Evolutionary conservation across 768 basidiomycete species (phyloP), one percentile per base, ranked within the genome.

Genomic region (Megacollybia marginata): DNA sequence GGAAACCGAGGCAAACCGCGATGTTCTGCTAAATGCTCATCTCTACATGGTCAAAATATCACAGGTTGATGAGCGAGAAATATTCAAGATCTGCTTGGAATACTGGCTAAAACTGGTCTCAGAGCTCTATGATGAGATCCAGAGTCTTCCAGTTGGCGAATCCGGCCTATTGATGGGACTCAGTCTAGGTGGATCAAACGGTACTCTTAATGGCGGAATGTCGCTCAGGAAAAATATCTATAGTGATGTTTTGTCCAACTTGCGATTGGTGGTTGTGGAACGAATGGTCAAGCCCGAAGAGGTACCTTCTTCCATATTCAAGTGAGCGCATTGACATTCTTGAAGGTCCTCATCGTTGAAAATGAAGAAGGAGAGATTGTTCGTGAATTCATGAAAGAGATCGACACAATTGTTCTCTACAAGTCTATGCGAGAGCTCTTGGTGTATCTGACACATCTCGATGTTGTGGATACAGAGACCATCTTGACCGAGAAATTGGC

Each of bases 331-430:
- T 31, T 48, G 18, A 51, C 18, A n/a, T 18, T 13, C 6, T 45
- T 42, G 44, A 20, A 97, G 93, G 94, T 98, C 7, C 74, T 99
- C 44, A 94, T 98, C 56, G 96, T 97, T 20, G 96, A 98, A 69
- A 98, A 99, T 60, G 96, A 99, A 54, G 96, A 99, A 66, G 96
- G 96, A 52, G 96, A 99, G 74, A 96, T 98, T 53, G 96, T 99
- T 10, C 83, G 96, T 53, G 96, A 99, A 66, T 97, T 97, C 68
- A 91, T 97, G 92, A 91, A 98, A 72, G 96, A 99, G 71, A 85
- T 74, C 60, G 96, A 99, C 64, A 99, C 96, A 42, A 98, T 98
- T 58, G 94, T 97, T 19, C 75, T 99, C 31, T 99, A 98, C 78
- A 99, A 98, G 75, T 88, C 87, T 33, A 97, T 99, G 94, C 85